phyloP scores from a whole-genome alignment of 345 rosid genomes.

The Abelmoschus esculentus region DNA sequence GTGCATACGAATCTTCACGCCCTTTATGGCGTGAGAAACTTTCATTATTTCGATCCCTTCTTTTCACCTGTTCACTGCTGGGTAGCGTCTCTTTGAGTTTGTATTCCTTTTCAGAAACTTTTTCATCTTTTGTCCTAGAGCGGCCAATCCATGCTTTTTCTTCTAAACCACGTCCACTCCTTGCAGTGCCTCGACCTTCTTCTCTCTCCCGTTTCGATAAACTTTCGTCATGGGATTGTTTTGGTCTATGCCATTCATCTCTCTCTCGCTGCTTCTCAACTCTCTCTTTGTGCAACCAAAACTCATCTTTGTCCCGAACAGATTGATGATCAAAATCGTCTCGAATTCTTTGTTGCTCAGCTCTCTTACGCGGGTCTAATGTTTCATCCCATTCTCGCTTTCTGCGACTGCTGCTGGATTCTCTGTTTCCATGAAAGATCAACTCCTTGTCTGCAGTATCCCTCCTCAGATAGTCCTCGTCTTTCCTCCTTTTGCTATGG shows the following conservation, averaged over 20 bases:
- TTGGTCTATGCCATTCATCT: conserved; percentile 52
- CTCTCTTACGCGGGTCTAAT: conserved; percentile 70
- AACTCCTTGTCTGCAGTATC: conserved; percentile 62
- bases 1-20: conserved; percentile 52
- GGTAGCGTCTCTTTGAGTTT: conserved; percentile 51
- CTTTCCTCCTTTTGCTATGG: conserved; percentile 67
- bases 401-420: conserved; percentile 42
- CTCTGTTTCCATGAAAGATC: conserved; percentile 49
- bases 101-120: conserved; percentile 59
- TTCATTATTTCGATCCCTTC: conserved; percentile 60
- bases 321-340: conserved; percentile 59
- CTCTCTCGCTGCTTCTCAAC: conserved; percentile 64
- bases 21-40: conserved; percentile 47
- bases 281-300: conserved; percentile 61
- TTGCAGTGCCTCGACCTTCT: conserved; percentile 42
- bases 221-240: conserved; percentile 52
- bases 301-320: conserved; percentile 72
- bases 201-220: conserved; percentile 63
- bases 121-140: conserved; percentile 57
- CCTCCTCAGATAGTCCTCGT: conserved; percentile 57
- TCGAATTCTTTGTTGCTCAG: conserved; percentile 63
- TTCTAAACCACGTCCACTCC: conserved; percentile 61
- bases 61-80: conserved; percentile 57
- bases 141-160: conserved; percentile 56
- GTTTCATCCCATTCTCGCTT: conserved; percentile 74